phyloP scores from a whole-genome alignment of 129 eudicot species.

The Flaveria robusta region DNA sequence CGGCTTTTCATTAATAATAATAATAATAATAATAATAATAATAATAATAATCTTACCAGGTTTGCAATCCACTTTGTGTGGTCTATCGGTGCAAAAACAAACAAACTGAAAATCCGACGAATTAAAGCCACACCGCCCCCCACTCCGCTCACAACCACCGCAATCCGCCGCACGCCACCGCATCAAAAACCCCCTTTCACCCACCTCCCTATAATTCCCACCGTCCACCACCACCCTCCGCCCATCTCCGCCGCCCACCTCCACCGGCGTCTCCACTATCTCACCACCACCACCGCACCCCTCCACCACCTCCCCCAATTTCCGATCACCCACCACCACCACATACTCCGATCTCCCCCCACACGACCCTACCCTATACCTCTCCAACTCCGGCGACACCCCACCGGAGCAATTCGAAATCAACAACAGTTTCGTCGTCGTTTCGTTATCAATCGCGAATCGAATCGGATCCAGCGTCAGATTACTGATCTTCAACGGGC shows the following conservation, averaged over 20 bases:
- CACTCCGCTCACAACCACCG: slow-evolving; percentile 36
- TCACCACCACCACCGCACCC: slow-evolving; percentile 18
- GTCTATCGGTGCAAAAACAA: slow-evolving; percentile 58
- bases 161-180: slow-evolving; percentile 53
- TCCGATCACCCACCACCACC: slow-evolving; percentile 31
- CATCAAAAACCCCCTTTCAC: slow-evolving; percentile 52
- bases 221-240: slow-evolving; percentile 21
- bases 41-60: slow-evolving; percentile 24
- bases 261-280: slow-evolving; percentile 40
- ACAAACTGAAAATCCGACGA: not conserved
- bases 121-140: slow-evolving; percentile 66
- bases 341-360: slow-evolving; percentile 10
- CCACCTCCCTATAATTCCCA: slow-evolving; percentile 19
- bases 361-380: slow-evolving; percentile 12
- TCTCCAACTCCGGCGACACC: not conserved
- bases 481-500: slow-evolving; percentile 8
- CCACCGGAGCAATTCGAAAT: not conserved
- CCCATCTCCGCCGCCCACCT: slow-evolving; percentile 21
- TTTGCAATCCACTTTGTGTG: slow-evolving; percentile 34
- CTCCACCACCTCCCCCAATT: slow-evolving; percentile 7
- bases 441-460: not conserved
- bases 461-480: slow-evolving; percentile 13
- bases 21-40: not conserved
- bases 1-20: no score
- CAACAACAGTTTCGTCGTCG: not conserved